A percentile compares a stretch with the other conserved stretches of the same genome.
These are phyloP conservation scores for Yarrowia phangngaensis DNA, from an alignment of 805 yeast genomes.

Conservation along the genomic window DNA sequence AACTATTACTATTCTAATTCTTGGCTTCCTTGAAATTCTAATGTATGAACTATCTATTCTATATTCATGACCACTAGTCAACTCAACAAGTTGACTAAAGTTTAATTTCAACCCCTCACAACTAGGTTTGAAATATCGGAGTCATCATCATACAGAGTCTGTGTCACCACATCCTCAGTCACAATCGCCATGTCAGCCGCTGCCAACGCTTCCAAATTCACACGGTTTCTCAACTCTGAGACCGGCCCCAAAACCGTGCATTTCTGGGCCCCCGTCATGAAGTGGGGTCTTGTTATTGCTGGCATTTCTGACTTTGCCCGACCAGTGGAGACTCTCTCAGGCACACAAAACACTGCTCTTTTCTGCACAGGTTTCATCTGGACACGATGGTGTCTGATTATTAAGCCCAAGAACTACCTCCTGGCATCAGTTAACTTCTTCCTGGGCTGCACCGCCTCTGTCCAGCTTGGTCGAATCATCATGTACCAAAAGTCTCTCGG, in stretches of 20 bases:
- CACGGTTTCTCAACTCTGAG: constrained; percentile 71
- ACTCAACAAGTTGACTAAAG: too few species aligned
- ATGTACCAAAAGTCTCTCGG: constrained; percentile 63
- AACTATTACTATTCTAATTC: too few species aligned
- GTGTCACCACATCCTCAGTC: background rate
- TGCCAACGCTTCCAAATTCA: constrained; percentile 43
- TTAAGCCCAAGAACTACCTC: constrained; percentile 78
- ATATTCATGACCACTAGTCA: too few species aligned
- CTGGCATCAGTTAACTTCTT: constrained; percentile 93
- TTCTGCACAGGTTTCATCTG: constrained; percentile 90
- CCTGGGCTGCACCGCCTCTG: constrained; percentile 84
- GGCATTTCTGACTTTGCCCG: constrained; percentile 82
- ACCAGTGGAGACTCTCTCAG: constrained; percentile 88
- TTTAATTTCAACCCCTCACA: too few species aligned
- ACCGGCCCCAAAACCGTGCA: constrained; percentile 98
- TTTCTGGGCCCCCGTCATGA: constrained; percentile 68
- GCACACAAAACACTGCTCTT: constrained; percentile 82
- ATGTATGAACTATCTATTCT: too few species aligned
- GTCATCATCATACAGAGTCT: background rate
- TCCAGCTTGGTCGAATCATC: constrained; percentile 69
- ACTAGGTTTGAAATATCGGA: too few species aligned
- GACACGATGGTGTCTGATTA: constrained; percentile 98
- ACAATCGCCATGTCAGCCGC: constrained; percentile 26
- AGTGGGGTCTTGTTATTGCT: constrained; percentile 90
- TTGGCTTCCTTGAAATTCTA: too few species aligned